A percentile compares a stretch with the other conserved stretches of the same genome.
Conservation (phyloP, 2,329 filamentous ascomycete species). For the Cladosporium phlei region DNA sequence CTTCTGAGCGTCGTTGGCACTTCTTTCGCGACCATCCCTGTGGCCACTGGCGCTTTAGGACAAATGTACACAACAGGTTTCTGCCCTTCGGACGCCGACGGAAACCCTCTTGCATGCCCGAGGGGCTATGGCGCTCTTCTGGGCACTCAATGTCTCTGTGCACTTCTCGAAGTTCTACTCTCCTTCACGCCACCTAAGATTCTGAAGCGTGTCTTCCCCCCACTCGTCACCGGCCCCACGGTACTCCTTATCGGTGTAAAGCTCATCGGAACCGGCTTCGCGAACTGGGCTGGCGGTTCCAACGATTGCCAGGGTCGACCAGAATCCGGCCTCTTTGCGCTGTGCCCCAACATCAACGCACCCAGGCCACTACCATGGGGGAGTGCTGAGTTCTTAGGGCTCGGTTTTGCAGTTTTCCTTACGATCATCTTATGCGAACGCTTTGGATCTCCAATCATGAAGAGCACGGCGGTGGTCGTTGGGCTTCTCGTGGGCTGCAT, state of each 20-base stretch:
- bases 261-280: constrained; percentile 66
- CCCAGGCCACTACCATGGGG: constrained; percentile 73
- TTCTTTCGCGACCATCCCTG: constrained; percentile 70
- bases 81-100: constrained; percentile 56
- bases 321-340: constrained; percentile 51
- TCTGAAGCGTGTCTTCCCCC: constrained; percentile 71
- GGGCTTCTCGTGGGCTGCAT: constrained; percentile 73
- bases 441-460: constrained; percentile 80
- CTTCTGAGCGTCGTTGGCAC: constrained; percentile 75
- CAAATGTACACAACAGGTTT: constrained; percentile 76
- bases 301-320: constrained; percentile 51
- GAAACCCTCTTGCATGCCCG: constrained; percentile 67
- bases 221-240: constrained; percentile 66
- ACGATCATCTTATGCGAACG: constrained; percentile 77
- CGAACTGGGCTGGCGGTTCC: constrained; percentile 72
- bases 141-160: constrained; percentile 54
- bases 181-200: constrained; percentile 67
- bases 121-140: constrained; percentile 71
- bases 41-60: constrained; percentile 64
- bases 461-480: constrained; percentile 69
- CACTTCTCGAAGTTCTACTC: constrained; percentile 63
- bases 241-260: constrained; percentile 68
- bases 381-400: constrained; percentile 68
- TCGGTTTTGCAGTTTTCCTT: constrained; percentile 75
- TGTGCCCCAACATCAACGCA: constrained; percentile 63